These are phyloP conservation scores for Fusarium agapanthi DNA, from an alignment of 2,329 filamentous ascomycete species.

Conservation along the genomic window DNA sequence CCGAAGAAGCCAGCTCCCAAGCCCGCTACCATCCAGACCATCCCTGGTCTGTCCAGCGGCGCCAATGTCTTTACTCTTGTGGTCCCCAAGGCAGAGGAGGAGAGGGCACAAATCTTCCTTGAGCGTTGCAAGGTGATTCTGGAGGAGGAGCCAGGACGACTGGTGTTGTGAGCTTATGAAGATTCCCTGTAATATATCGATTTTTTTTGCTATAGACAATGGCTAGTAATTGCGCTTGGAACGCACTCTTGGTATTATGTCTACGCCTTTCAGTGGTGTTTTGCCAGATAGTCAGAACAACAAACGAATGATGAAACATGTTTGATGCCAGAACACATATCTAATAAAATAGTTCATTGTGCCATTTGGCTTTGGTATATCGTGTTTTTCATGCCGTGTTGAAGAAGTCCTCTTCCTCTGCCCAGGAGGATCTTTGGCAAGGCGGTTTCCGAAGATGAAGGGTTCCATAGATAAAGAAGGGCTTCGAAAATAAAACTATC, in stretches of 20 bases:
- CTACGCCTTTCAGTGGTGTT: slow-evolving; percentile 5
- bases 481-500: neutral
- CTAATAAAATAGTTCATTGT: neutral
- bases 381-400: neutral
- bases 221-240: slow-evolving; percentile 34
- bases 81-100: slow-evolving; percentile 82
- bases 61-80: slow-evolving; percentile 83
- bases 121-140: slow-evolving; percentile 86
- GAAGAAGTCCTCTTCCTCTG: neutral
- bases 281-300: slow-evolving; percentile 18
- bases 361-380: neutral
- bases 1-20: slow-evolving; percentile 42
- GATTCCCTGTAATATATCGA: slow-evolving; percentile 46
- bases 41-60: slow-evolving; percentile 61
- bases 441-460: neutral
- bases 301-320: slow-evolving; percentile 18
- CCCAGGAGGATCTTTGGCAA: neutral
- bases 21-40: slow-evolving; percentile 43
- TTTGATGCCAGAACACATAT: slow-evolving; percentile 9
- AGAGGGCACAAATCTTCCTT: slow-evolving; percentile 82
- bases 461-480: neutral
- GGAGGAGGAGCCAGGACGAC: slow-evolving; percentile 79
- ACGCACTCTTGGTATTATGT: slow-evolving; percentile 27
- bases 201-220: slow-evolving; percentile 40
- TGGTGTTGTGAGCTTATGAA: slow-evolving; percentile 65